Base-by-base conservation (phyloP, 768 basidiomycete genomes). In the Rhizopogon vinicolor region DNA sequence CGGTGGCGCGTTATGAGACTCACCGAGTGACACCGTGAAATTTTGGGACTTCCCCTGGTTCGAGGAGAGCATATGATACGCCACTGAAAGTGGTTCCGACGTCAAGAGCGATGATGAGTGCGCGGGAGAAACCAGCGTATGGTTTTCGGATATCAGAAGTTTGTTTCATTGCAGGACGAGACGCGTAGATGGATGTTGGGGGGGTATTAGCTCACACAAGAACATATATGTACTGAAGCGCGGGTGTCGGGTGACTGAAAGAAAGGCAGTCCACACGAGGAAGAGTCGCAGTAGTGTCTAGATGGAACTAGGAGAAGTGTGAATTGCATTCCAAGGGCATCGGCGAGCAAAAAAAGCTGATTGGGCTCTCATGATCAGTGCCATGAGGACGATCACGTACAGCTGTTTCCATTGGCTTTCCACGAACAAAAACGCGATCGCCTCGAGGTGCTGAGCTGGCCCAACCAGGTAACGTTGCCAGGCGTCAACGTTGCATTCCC, bases 51-150 rank as follows among this genome's bases (percentile, higher is more conserved):
- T 91, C 87, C 7, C 85, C 85, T 10, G 89, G 89, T 60, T 90
- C 87, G 35, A 91, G 81, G 56, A 91, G 87, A 1, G 89, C 86
- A 67, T 91, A 91, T 35, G 89, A 91, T 2, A 86, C 89, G 14
- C 89, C 89, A 62, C 86, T 87, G 64, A 91, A 91, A 0, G 89
- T 91, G 1, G 89, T 91, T 25, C 89, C 89, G 59, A 91, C 81
- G 63, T 91, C 89, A 68, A 91, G 81, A 5, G 89, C 89, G 62
- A 91, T 78, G 58, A 86, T 87, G 52, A 91, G 79, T 55, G 85
- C 80, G 61, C 87, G 79, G 16, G 73, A 71, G 12, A 76, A 63
- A 44, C 89, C 89, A 7, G 71, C 76, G 68, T 89, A 90, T 22
- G 89, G 89, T 69, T 87, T 89, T 54, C 89, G 80, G 63, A 82